Base-by-base conservation (phyloP, 139 green algal genomes). In the Klebsormidium nitens region DNA sequence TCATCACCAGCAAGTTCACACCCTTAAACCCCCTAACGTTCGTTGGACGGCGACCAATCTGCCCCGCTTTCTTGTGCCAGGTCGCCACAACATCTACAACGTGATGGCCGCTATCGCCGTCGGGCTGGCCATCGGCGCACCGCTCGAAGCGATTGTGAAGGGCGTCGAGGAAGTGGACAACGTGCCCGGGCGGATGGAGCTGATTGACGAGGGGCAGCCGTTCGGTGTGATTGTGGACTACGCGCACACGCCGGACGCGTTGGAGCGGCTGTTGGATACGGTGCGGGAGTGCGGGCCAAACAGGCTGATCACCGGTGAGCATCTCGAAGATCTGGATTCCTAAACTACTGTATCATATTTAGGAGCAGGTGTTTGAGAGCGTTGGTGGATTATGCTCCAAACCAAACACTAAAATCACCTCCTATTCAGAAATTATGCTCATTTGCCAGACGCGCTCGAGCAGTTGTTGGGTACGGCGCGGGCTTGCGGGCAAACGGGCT, bases 171-270 rank as follows among this genome's bases (percentile, higher is more conserved):
- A 90, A 37, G 89, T 96, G 23, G 90, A 97, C 80, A 48, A 71
- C 3, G 82, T 95, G 11, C 88, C 89, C 0, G 88, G 87, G 1
- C 75, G 83, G 5, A 82, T 63, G 17, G 86, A 95, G 81, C 52
- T 95, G 2, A 86, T 97, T 1, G 91, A 98, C 72, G 89, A 93
- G 71, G 84, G 87, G 34, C 91, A 97, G 80, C 34, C 63, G 17
- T 99, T 98, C 70, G 71, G 80, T 1, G 89, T 97, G 1, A 78
- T 98, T 32, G 88, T 98, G 14, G 95, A 99, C 76, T 84, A 85
- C 40, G 93, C 93, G 1, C 64, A 87, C 62, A 96, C 87, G 0
- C 92, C 95, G 0, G 78, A 89, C 52, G 82, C 86, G 38, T 65
- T 87, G 17, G 42, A 47, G 26, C 38, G 66, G 0, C 74, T 95